Conservation (phyloP, 805 yeast genomes). For the Dipodascus albidus region DNA sequence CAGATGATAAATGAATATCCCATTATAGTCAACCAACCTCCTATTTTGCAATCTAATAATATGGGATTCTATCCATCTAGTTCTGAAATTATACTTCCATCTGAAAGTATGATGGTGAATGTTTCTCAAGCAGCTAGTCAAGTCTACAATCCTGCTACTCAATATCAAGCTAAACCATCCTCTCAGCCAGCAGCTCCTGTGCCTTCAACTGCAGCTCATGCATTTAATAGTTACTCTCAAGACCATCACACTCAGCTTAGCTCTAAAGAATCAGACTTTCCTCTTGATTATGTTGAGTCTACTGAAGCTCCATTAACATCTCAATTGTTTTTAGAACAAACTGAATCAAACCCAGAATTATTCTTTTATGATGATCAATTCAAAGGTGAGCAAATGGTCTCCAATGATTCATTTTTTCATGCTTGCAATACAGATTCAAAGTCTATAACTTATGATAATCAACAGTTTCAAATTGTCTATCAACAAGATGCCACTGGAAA, state of each 20-base stretch:
- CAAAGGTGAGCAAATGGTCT: background rate
- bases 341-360: background rate
- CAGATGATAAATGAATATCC: background rate
- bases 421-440: background rate
- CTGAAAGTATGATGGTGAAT: background rate
- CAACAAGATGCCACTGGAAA: background rate
- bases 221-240: background rate
- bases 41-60: background rate
- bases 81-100: background rate
- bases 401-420: background rate
- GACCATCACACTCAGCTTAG: background rate
- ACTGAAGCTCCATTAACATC: background rate
- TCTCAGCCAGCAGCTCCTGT: background rate
- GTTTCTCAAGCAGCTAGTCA: background rate
- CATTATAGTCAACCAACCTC: background rate
- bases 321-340: background rate
- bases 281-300: constrained; percentile 1
- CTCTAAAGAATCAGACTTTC: constrained; percentile 1
- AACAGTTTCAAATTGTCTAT: background rate
- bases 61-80: constrained; percentile 1
- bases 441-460: background rate
- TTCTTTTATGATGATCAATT: background rate
- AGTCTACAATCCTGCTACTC: background rate
- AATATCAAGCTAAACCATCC: background rate
- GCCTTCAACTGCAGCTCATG: background rate